phyloP scores from a whole-genome alignment of 164 flowering plant species.

The Paratinospora sagittata region DNA sequence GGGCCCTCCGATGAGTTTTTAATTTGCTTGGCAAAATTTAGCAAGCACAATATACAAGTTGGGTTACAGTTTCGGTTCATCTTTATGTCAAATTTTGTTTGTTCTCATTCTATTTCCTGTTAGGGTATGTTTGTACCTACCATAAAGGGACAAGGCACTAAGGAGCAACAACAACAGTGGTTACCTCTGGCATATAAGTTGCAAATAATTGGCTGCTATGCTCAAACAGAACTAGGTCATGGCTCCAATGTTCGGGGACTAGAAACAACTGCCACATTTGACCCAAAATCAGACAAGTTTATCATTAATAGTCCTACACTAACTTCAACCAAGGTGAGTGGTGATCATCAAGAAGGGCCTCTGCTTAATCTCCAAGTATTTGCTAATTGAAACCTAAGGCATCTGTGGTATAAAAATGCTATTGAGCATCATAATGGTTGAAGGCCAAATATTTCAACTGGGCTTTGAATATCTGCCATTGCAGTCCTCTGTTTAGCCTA shows the following conservation, averaged over 20 bases:
- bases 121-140: constrained; percentile 96
- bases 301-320: constrained; percentile 83
- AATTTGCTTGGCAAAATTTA: no score
- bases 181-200: constrained; percentile 81
- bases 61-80: no score
- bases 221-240: constrained; percentile 99
- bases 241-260: constrained; percentile 99
- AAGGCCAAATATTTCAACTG: no score
- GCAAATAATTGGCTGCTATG: constrained; percentile 98
- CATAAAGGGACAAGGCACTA: constrained; percentile 91
- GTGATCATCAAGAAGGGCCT: not conserved
- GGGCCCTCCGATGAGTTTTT: no score
- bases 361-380: not conserved
- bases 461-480: no score
- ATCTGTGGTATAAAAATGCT: no score
- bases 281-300: constrained; percentile 80
- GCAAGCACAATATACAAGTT: no score
- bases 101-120: not conserved
- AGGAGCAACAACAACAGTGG: constrained; percentile 94
- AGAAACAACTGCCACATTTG: constrained; percentile 97
- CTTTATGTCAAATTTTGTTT: no score
- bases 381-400: not conserved
- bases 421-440: no score
- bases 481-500: no score
- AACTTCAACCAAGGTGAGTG: constrained; percentile 90